Base-by-base conservation (phyloP, 2,329 filamentous ascomycete species). In the Metarhizium album region DNA sequence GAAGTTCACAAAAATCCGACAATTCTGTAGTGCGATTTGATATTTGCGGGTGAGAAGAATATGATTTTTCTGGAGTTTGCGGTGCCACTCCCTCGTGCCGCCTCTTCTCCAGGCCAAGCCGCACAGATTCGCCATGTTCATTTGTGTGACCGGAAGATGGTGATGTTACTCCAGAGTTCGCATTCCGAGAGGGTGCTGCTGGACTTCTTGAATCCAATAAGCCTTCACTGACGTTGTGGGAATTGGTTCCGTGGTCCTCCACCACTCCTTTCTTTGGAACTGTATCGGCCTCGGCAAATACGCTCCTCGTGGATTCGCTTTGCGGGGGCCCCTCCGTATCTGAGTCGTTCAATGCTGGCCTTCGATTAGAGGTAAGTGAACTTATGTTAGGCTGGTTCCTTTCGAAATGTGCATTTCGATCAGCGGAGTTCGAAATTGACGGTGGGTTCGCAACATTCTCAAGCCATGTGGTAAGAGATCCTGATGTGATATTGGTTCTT, bases 381-480 rank as follows among this genome's bases (percentile, higher is more conserved):
- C 37, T 20, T 6, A 40, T 5, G 37, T 11, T 16, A 40, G 16
- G 7, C 18, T 11, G 37, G 16, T 45, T 9, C 38, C 8, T 8
- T n/a, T 35, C 18, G 16, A 42, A 4, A 24, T 20, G 16, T 16
- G 16, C 23, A 43, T 43, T 24, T 22, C 46, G 14, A 4, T 20
- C 22, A 9, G 14, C 24, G 20, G 18, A 22, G 18, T 13, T 18
- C 27, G 23, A 37, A 13, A 23, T 27, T 8, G n/a, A 23, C 42
- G 14, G 16, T 20, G 11, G 33, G 18, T 45, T 27, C 9, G 20
- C 50, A 33, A 48, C 50, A 20, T 22, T 8, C 18, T 31, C 45
- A 13, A 49, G 23, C 50, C 46, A 52, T 23, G 13, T 46, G 23
- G 23, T 31, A n/a, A 48, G 40, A 9, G 46, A 52, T 9, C 38